Conservation (phyloP, 2,329 filamentous ascomycete species). For the Pseudogymnoascus sp. region DNA sequence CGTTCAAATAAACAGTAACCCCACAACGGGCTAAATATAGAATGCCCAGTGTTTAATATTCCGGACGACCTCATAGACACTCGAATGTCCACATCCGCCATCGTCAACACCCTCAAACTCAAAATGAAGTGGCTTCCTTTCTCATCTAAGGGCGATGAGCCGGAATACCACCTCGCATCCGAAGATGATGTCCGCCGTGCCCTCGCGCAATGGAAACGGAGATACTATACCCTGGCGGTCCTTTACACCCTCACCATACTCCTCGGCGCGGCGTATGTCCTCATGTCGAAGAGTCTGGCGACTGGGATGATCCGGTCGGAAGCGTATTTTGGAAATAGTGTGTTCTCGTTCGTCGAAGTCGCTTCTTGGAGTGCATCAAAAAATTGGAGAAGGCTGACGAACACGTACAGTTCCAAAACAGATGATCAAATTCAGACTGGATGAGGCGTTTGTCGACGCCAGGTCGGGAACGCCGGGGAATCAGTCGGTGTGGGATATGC, state of each 20-base stretch:
- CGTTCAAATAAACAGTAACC: background rate
- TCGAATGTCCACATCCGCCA: background rate
- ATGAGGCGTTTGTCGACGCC: background rate
- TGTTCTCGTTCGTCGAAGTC: background rate
- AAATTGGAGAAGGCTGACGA: background rate
- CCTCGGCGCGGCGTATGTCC: background rate
- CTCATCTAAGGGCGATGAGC: background rate
- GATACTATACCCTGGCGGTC: background rate
- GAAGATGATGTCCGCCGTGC: background rate
- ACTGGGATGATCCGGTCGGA: background rate
- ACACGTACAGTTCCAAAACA: background rate
- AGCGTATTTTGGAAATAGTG: conserved; percentile 2
- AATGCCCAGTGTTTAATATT: background rate
- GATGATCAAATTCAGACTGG: background rate
- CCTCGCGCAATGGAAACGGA: background rate
- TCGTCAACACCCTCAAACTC: background rate
- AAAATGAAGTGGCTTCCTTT: background rate
- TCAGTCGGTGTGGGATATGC: background rate
- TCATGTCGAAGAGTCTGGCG: background rate
- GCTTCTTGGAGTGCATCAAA: background rate
- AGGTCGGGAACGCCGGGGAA: background rate
- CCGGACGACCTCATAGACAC: background rate
- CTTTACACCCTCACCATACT: background rate
- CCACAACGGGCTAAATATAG: background rate
- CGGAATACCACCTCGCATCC: background rate